These are phyloP conservation scores for Xanthoconium separans DNA, from an alignment of 1,284 basidiomycete genomes.

Conservation along the genomic window DNA sequence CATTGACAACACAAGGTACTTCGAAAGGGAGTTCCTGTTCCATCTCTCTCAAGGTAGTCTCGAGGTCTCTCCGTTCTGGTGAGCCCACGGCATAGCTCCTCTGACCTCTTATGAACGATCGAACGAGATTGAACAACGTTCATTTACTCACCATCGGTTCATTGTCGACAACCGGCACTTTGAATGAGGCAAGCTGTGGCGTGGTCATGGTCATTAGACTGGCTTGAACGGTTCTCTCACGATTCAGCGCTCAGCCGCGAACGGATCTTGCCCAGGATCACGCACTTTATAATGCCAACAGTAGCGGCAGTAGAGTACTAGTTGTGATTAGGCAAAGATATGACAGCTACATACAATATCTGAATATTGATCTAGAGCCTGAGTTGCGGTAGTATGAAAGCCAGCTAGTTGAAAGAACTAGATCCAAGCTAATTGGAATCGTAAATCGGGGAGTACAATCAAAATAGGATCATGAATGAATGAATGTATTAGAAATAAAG, in stretches of 20 bases:
- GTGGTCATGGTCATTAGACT: constrained; percentile 42
- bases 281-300: background rate
- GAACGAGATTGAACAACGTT: background rate
- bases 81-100: constrained; percentile 79
- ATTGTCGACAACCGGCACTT: constrained; percentile 82
- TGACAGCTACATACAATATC: background rate
- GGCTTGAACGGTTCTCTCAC: background rate
- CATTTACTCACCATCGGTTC: constrained; percentile 78
- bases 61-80: constrained; percentile 73
- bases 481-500: background rate
- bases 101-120: constrained; percentile 20
- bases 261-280: constrained; percentile 13
- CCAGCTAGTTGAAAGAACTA: no score
- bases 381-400: background rate
- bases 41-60: constrained; percentile 80
- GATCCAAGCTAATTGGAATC: no score
- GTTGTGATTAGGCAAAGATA: background rate
- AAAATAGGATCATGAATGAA: background rate
- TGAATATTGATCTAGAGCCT: background rate
- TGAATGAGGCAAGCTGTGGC: constrained; percentile 80
- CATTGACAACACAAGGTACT: constrained; percentile 91
- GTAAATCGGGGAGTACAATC: background rate
- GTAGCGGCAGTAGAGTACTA: no score
- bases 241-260: background rate
- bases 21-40: constrained; percentile 83